phyloP scores from a whole-genome alignment of 1,284 basidiomycete species.

The Ustilago loliicola region DNA sequence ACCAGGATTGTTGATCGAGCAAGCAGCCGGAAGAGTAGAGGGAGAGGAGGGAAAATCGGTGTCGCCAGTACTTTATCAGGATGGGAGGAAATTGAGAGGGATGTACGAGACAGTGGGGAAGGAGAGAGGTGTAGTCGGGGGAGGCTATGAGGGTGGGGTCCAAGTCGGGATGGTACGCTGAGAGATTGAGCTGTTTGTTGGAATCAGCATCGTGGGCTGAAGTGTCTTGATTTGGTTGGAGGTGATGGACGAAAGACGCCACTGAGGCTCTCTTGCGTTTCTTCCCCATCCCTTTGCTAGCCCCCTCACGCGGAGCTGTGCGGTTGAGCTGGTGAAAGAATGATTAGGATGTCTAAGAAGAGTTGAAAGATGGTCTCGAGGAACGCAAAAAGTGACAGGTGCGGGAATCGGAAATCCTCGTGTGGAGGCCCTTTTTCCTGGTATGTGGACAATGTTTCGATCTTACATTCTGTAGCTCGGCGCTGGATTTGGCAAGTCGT shows the following conservation, averaged over 20 bases:
- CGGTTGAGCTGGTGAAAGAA: not conserved
- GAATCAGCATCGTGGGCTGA: too few relatives aligned
- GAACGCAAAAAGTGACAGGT: not conserved
- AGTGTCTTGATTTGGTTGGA: slow-evolving; percentile 1
- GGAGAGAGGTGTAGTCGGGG: slow-evolving; percentile 17
- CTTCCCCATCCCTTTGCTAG: slow-evolving; percentile 20
- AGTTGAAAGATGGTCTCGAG: too few relatives aligned
- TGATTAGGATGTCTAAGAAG: not conserved
- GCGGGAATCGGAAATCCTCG: slow-evolving; percentile 6
- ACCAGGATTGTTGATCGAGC: slow-evolving; percentile 92
- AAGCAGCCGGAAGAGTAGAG: slow-evolving; percentile 59
- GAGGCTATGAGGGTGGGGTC: not conserved
- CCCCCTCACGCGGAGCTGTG: too few relatives aligned
- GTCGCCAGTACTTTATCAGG: slow-evolving; percentile 53
- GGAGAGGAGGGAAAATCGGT: slow-evolving; percentile 59
- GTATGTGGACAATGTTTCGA: not conserved
- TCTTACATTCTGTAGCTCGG: not conserved
- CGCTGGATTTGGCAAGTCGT: slow-evolving; percentile 14
- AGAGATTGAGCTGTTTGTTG: slow-evolving; percentile 23
- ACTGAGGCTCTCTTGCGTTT: slow-evolving; percentile 36
- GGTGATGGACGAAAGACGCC: slow-evolving; percentile 14
- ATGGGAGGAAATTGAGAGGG: slow-evolving; percentile 21
- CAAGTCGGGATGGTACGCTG: slow-evolving; percentile 40
- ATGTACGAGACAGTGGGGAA: slow-evolving; percentile 30
- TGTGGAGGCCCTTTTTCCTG: not conserved